Evolutionary conservation across 2,329 filamentous ascomycete genomes (phyloP).

Genomic region (Waltergamsia citrina): DNA sequence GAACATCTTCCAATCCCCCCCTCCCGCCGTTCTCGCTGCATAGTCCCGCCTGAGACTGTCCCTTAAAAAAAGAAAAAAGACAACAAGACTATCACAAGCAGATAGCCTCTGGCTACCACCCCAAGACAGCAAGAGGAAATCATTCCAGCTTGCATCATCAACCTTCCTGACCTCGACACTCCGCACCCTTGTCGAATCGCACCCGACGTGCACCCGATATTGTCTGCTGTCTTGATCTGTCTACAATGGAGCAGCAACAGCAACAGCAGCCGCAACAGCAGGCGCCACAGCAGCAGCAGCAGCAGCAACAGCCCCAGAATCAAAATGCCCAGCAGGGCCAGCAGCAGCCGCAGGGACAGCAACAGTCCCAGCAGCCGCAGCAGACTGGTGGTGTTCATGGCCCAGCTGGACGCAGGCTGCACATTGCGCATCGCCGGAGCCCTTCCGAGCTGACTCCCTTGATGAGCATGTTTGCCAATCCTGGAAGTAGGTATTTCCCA

Average conservation of each 20-base stretch:
- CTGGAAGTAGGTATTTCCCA: slow-evolving; percentile 46
- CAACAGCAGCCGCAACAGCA: slow-evolving; percentile 50
- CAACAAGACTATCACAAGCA: too few relatives aligned
- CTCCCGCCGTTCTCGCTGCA: slow-evolving; percentile 3
- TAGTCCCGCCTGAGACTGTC: slow-evolving; percentile 2
- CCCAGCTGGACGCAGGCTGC: slow-evolving; percentile 78
- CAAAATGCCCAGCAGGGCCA: too few relatives aligned
- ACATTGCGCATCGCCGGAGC: slow-evolving; percentile 95
- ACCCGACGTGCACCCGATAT: slow-evolving; percentile 30
- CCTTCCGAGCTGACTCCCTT: slow-evolving; percentile 94
- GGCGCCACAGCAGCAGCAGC: slow-evolving; percentile 28
- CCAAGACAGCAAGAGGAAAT: too few relatives aligned
- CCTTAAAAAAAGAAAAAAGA: slow-evolving; percentile 1
- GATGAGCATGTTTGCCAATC: slow-evolving; percentile 79
- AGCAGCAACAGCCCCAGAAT: slow-evolving; percentile 44
- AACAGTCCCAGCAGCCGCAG: slow-evolving; percentile 34
- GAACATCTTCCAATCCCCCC: background rate
- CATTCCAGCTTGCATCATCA: slow-evolving; percentile 8
- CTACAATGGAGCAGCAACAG: slow-evolving; percentile 47
- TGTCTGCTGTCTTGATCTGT: slow-evolving; percentile 32
- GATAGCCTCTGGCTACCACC: too few relatives aligned
- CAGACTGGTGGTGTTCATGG: slow-evolving; percentile 53
- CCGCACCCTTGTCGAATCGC: slow-evolving; percentile 12
- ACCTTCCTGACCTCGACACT: slow-evolving; percentile 8
- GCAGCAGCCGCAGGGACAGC: slow-evolving; percentile 29